Percentiles rank a stretch among this genome's conserved stretches.
phyloP scores from a whole-genome alignment of 257 asterid species.

The Coffea canephora region DNA sequence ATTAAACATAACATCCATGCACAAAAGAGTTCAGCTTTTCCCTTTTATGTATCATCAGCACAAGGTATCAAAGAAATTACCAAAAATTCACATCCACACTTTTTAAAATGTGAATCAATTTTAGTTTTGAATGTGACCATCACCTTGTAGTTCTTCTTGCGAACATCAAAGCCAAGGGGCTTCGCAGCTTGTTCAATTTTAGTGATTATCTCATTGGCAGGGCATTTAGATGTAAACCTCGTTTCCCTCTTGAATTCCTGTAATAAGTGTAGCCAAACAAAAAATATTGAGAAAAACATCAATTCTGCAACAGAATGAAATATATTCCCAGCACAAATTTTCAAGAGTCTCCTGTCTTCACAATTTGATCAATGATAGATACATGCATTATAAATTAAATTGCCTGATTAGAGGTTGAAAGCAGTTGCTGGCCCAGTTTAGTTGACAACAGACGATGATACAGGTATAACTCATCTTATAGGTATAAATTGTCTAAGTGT shows the following conservation, averaged over 20 bases:
- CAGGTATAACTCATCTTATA: too few species aligned
- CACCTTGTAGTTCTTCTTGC: slow-evolving; percentile 87
- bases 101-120: neutral
- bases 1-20: slow-evolving; percentile 4
- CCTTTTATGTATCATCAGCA: neutral
- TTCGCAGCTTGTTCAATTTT: slow-evolving; percentile 89
- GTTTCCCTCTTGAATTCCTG: slow-evolving; percentile 59
- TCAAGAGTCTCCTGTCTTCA: too few species aligned
- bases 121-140: slow-evolving; percentile 11
- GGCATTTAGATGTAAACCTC: slow-evolving; percentile 69
- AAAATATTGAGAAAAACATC: too few species aligned
- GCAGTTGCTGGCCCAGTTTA: too few species aligned
- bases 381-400: too few species aligned
- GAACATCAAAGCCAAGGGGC: slow-evolving; percentile 95
- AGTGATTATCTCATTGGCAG: slow-evolving; percentile 76
- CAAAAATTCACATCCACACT: neutral
- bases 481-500: too few species aligned
- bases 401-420: too few species aligned
- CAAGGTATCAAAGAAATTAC: neutral
- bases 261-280: too few species aligned
- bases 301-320: too few species aligned
- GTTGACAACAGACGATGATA: too few species aligned
- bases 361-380: too few species aligned
- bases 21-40: neutral
- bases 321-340: too few species aligned